Base-by-base conservation (phyloP, 1,284 basidiomycete genomes). In the Sporisorium graminicola region DNA sequence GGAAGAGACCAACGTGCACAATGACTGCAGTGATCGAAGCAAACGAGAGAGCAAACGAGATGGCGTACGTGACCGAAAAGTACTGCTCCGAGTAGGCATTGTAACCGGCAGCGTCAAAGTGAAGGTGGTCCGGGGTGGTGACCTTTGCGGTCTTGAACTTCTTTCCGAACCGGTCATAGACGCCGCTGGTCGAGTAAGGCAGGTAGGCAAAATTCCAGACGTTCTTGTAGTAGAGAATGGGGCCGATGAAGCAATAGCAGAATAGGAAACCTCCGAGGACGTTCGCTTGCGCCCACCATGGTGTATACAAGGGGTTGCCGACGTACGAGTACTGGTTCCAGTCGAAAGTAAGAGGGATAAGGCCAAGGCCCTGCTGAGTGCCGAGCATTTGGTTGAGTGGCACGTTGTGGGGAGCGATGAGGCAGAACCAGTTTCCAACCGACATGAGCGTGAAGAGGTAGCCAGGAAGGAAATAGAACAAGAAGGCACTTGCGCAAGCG, bases 21-120 rank as follows among this genome's bases (percentile, higher is more conserved):
- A 94, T 84, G 31, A 93, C 88, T 12, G 93, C 88, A 1, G 92
- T 88, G 82, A 93, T 90, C 10, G 90, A 83, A 18, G 92, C 93
- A 80, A 94, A 94, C 18, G 90, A 88, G 35, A 92, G 65, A 27
- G 93, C 79, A 43, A 74, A 77, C n/a, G 70, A 77, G 42, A 79
- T 86, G 49, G 91, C 92, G 74, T 93, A 94, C 4, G 91, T 90
- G 61, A 94, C 82, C 2, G 63, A 77, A 55, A 92, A 92, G 75
- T 79, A 67, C 65, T 81, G 65, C 56, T 72, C 73, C 60, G 79
- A 82, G 61, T 84, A 84, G 27, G 53, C 57, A 53, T 83, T 77
- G 73, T 82, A 84, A 0, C 53, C 63, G 14, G 46, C 77, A 4
- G 58, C 24, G 40, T 82, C 56, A 24, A 84, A 74, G 43, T 62